Base-by-base conservation (phyloP, 2,329 filamentous ascomycete species). In the Aspergillus sp. region DNA sequence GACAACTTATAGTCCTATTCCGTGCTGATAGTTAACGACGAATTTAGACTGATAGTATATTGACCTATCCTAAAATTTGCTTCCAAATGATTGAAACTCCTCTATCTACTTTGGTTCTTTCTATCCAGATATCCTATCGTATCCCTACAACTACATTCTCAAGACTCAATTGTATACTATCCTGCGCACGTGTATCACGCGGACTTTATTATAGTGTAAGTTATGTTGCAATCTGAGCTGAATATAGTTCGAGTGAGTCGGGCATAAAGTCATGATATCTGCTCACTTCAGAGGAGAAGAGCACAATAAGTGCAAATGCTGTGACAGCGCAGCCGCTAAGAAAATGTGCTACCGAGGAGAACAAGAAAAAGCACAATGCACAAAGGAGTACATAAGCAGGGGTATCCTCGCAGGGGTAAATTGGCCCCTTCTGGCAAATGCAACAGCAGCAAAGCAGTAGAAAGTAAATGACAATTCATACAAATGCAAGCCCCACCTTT, bases 371-470 rank as follows among this genome's bases (percentile, higher is more conserved):
- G 32, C 32, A 51, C 23, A 7, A 41, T 15, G n/a, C 47, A 50
- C 47, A 8, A 27, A 50, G 47, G 21, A 32, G 23, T 44, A 32
- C 8, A 47, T 21, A 47, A 55, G 53, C 53, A 55, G 53, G 53
- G 53, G 53, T 55, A 55, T 55, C 53, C 53, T 55, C 53, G 53
- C 53, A 55, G 53, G 53, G 52, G 30, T 30, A 19, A 27, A 32
- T 21, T 7, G 30, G 15, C 53, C 52, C 53, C n/a, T 21, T 44
- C 25, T 55, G 53, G 53, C 53, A 41, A 54, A 49, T 50, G 47
- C 47, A 36, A 36, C 32, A 36, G 32, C 32, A 36, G 32, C 32
- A 36, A 36, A 36, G 32, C 32, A 36, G 32, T 36, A 36, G 32
- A 36, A 10, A 49, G 47, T 50, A 32, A 44, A 50, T 19, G 47